phyloP scores from a whole-genome alignment of 768 basidiomycete genomes.

The Rossbeevera mucosa region DNA sequence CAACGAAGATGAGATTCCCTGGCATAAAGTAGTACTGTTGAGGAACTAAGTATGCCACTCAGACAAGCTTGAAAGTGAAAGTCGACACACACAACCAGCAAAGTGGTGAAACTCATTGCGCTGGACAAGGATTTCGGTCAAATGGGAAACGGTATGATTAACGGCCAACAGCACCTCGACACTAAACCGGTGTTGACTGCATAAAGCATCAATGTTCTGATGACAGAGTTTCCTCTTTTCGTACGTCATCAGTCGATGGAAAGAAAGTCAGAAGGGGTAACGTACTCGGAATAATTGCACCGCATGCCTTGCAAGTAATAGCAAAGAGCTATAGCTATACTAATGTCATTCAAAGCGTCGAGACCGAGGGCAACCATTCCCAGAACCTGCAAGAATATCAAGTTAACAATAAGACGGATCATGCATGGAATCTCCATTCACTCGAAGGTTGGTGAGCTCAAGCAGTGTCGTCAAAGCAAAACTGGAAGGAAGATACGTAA shows the following conservation, averaged over 20 bases:
- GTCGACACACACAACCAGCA: slow-evolving; percentile 47
- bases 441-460: slow-evolving; percentile 43
- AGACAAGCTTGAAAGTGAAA: neutral
- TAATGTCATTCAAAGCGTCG: slow-evolving; percentile 47
- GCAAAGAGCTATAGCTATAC: slow-evolving; percentile 48
- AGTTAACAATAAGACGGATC: neutral
- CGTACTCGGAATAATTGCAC: slow-evolving; percentile 44
- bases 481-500: slow-evolving; percentile 19
- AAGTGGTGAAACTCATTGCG: slow-evolving; percentile 39
- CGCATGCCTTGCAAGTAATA: slow-evolving; percentile 52
- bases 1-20: slow-evolving; percentile 54
- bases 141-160: neutral
- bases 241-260: neutral
- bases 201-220: slow-evolving; percentile 53
- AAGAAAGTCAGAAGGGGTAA: neutral
- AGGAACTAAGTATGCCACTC: neutral
- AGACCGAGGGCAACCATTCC: slow-evolving; percentile 47
- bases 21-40: slow-evolving; percentile 53
- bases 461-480: slow-evolving; percentile 41
- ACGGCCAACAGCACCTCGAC: slow-evolving; percentile 43
- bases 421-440: slow-evolving; percentile 21
- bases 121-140: slow-evolving; percentile 11
- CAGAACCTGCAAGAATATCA: slow-evolving; percentile 32
- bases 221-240: slow-evolving; percentile 50
- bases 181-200: slow-evolving; percentile 59